Percentiles rank a stretch among this genome's conserved stretches.
These are phyloP conservation scores for Fusarium oligoseptatum DNA, from an alignment of 2,329 filamentous ascomycete genomes.

Conservation along the genomic window DNA sequence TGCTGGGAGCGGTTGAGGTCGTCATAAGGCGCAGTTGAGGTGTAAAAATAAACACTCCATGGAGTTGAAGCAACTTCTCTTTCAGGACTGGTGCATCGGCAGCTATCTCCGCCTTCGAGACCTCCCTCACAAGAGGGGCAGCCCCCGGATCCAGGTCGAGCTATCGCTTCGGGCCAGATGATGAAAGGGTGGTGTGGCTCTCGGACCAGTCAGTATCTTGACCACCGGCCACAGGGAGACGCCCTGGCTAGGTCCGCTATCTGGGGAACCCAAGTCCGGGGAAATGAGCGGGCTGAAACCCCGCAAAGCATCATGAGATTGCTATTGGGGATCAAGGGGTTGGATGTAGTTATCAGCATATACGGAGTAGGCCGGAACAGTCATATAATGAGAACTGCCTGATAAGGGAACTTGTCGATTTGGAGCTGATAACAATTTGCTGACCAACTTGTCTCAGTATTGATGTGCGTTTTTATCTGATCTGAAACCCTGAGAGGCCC, in stretches of 20 bases:
- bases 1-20: slow-evolving; percentile 17
- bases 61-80: slow-evolving; percentile 3
- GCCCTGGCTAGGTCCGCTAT: slow-evolving; percentile 30
- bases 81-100: slow-evolving; percentile 18
- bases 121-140: slow-evolving; percentile 1
- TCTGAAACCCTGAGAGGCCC: not conserved
- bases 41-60: slow-evolving; percentile 15
- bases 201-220: slow-evolving; percentile 14
- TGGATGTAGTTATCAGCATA: slow-evolving; percentile 6
- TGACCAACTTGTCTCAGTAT: not conserved
- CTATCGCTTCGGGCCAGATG: slow-evolving; percentile 14
- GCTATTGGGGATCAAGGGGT: slow-evolving; percentile 1
- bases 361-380: not conserved
- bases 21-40: not conserved
- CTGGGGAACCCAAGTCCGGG: slow-evolving; percentile 38
- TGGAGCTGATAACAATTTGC: not conserved
- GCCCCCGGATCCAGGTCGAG: not conserved
- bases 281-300: slow-evolving; percentile 32
- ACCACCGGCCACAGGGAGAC: slow-evolving; percentile 12
- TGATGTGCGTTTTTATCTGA: not conserved
- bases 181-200: slow-evolving; percentile 35
- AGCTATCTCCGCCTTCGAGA: slow-evolving; percentile 7
- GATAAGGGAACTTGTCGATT: not conserved
- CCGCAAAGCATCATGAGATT: slow-evolving; percentile 28
- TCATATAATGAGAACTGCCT: slow-evolving; percentile 3